Conservation (phyloP, 305 asterid species). For the Fraxinus albicans region DNA sequence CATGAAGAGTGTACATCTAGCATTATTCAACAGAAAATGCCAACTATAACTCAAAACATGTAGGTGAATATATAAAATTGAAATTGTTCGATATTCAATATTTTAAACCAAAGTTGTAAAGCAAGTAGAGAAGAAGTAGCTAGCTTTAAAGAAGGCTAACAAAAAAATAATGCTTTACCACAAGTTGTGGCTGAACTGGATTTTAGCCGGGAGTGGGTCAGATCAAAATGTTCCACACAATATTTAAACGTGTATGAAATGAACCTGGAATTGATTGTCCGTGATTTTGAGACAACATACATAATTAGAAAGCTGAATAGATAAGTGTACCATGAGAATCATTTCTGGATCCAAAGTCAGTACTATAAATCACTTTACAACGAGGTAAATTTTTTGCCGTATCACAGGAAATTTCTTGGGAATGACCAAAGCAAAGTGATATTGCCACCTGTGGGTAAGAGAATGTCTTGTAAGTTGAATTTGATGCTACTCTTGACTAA, state of each 20-base stretch:
- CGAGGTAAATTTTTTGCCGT: background rate
- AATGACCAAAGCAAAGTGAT: background rate
- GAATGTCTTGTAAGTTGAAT: background rate
- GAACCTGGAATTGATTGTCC: constrained; percentile 2
- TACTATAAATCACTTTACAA: background rate
- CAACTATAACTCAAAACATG: background rate
- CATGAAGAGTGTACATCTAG: too few species aligned
- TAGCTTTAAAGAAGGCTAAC: too few species aligned
- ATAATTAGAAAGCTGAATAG: background rate
- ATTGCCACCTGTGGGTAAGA: background rate
- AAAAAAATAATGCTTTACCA: background rate
- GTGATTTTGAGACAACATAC: background rate
- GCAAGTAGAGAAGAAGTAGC: background rate
- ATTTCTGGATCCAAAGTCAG: background rate
- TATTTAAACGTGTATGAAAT: constrained; percentile 2
- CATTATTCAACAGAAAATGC: background rate
- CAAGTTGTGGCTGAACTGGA: constrained; percentile 15
- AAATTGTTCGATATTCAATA: constrained; percentile 5
- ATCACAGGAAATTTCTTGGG: background rate
- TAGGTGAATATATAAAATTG: background rate
- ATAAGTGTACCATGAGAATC: background rate
- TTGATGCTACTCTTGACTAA: background rate
- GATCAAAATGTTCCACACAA: constrained; percentile 23
- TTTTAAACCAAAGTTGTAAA: background rate
- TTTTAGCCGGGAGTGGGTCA: background rate